Base-by-base conservation (phyloP, 192 early-diverging fungal species). In the Neocallimastix lanati region DNA sequence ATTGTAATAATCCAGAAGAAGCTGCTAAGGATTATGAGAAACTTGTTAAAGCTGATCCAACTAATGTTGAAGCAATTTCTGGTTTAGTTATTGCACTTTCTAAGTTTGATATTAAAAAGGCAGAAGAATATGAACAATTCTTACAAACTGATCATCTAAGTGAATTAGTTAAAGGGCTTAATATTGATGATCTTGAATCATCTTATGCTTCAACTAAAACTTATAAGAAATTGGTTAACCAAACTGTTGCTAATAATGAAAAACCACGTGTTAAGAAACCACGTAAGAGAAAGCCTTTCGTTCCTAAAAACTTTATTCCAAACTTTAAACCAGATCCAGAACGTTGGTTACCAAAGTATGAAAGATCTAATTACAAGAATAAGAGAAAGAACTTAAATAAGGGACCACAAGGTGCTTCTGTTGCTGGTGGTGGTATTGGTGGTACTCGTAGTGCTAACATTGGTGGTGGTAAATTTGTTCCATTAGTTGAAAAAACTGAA, bases 21-120 rank as follows among this genome's bases (percentile, higher is more conserved):
- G 92, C 92, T 27, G 91, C 90, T 18, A 82, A 81, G 58, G 90
- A 92, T 83, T 93, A 89, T 38, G 92, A 93, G 79, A 85, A 87
- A 78, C 85, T 93, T 67, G 90, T 93, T 14, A 87, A 88, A 29
- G 85, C 84, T 27, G 90, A 93, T 79, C 91, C 92, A 16, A 84
- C 82, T 15, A 91, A 93, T 81, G 78, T 85, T 18, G 85, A 90
- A 79, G 82, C 88, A 27, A 85, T 93, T 81, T 92, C 92, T 28
- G 90, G 91, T 12, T 84, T 93, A 27, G 88, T 93, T 76, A 85
- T 87, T 38, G 89, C 90, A 5, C 91, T 90, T 77, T 85, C 92
- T 28, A 86, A 92, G 29, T 83, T 89, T 29, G 87, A 93, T 76
- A 84, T 88, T 28, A 77, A 79, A 14, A 80, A 86, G 76, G 92